Percentiles rank a stretch among this genome's conserved stretches.
phyloP scores from a whole-genome alignment of 192 early-diverging fungal species.

The Coemansia brasiliensis region DNA sequence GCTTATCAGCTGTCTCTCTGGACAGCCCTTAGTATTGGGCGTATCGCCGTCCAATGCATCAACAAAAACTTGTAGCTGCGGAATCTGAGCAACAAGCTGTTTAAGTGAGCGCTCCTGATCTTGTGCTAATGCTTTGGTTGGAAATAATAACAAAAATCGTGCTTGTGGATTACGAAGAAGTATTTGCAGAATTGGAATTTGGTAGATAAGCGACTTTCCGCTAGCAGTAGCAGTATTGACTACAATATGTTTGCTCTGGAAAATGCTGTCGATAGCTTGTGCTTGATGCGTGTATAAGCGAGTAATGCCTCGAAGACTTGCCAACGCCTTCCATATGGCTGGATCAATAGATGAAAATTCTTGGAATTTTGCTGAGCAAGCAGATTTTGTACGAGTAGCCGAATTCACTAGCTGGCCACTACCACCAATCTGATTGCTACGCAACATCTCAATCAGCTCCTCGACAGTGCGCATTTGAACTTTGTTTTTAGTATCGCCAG shows the following conservation, averaged over 20 bases:
- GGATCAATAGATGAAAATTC: background rate
- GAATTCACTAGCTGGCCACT: conserved; percentile 4
- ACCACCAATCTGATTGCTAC: background rate
- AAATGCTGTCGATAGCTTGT: conserved; percentile 55
- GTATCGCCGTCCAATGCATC: conserved; percentile 31
- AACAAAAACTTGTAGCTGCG: conserved; percentile 19
- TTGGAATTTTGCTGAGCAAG: conserved; percentile 5
- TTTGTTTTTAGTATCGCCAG: no score
- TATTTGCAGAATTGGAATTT: conserved; percentile 62
- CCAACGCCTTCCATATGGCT: conserved; percentile 6
- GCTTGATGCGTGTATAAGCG: conserved; percentile 75
- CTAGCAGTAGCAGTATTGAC: conserved; percentile 74
- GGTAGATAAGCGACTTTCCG: conserved; percentile 82
- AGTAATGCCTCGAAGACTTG: conserved; percentile 19
- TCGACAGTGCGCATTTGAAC: background rate
- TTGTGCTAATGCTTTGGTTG: conserved; percentile 82
- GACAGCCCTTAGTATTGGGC: background rate
- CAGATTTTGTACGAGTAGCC: background rate
- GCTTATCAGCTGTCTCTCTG: conserved; percentile 53
- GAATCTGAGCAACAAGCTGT: conserved; percentile 23
- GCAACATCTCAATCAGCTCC: conserved; percentile 3
- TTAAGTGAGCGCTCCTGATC: conserved; percentile 66
- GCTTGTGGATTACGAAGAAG: conserved; percentile 45
- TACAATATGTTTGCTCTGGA: conserved; percentile 58
- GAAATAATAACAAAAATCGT: conserved; percentile 66